Evolutionary conservation across 176 grass and related monocot genomes (phyloP).

Genomic region (Aegilops tauschii): DNA sequence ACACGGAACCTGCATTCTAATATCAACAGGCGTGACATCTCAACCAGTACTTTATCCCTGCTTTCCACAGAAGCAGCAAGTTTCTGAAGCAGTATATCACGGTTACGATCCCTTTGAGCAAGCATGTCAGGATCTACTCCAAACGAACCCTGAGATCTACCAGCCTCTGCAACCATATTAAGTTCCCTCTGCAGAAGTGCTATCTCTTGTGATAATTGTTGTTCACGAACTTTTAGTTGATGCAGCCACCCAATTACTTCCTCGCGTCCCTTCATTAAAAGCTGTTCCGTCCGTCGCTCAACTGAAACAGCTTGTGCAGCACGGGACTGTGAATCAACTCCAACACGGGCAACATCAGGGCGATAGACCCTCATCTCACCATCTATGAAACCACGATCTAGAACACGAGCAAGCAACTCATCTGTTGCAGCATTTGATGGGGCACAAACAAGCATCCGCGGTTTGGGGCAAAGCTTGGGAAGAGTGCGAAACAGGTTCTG

Average conservation of each 20-base stretch:
- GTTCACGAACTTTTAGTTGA: constrained; percentile 80
- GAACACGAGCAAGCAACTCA: constrained; percentile 84
- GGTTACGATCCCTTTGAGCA: constrained; percentile 69
- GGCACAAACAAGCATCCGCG: constrained; percentile 93
- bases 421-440: constrained; percentile 97
- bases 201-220: constrained; percentile 75
- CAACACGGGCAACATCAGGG: constrained; percentile 92
- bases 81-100: constrained; percentile 77
- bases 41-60: constrained; percentile 91
- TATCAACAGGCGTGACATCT: constrained; percentile 86
- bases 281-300: constrained; percentile 85
- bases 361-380: constrained; percentile 97
- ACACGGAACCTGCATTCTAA: constrained; percentile 78
- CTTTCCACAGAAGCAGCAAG: constrained; percentile 82
- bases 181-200: constrained; percentile 71
- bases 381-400: constrained; percentile 96
- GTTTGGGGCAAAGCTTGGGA: constrained; percentile 96
- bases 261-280: constrained; percentile 78
- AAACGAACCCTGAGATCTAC: constrained; percentile 88
- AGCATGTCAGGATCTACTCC: constrained; percentile 94
- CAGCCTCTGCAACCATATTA: constrained; percentile 61
- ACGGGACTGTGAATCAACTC: constrained; percentile 91
- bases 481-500: constrained; percentile 88
- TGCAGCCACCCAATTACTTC: constrained; percentile 94
- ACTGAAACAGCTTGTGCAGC: constrained; percentile 96